Base-by-base conservation (phyloP, 305 asterid genomes). In the Vinca major region DNA sequence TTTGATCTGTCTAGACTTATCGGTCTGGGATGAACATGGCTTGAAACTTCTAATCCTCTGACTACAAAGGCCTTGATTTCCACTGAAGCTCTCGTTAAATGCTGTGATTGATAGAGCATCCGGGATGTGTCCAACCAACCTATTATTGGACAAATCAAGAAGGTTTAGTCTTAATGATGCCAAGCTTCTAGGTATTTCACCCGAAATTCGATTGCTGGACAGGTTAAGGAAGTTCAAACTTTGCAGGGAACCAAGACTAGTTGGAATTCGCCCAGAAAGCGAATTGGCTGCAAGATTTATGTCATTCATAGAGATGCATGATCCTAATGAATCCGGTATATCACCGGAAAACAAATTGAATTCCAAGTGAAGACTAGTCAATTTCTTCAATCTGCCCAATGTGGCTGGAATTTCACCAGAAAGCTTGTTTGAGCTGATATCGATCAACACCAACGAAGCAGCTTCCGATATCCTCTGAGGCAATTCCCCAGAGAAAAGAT, bases 61-160 rank as follows among this genome's bases (percentile, higher is more conserved):
- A 64, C 80, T 70, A 51, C 83, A 81, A n/a, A 81, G 78, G 62
- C 78, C 83, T 5, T 75, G 74, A 74, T 79, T 81, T 67, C 86
- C 84, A 26, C 17, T 61, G 74, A 79, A 81, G 58, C 83, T 79
- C 5, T 62, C 36, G 39, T 68, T 72, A 47, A 65, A 79, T 10
- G 80, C 82, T 26, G 61, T 61, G 53, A 79, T 79, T 12, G 81
- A 70, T 63, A 81, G 64, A 62, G 84, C 73, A 12, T 74, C 67
- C 0, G 83, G 86, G 57, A 81, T 72, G 17, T 21, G 63, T 16
- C 86, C 86, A 57, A 63, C 56, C 68, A 81, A 67, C 19, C 43
- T 57, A 20, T 79, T 79, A 63, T 81, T 74, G 10, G 86, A 74
- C 65, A 81, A 63, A 72, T 81, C 86, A 54, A 81, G 83, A 61